Evolutionary conservation across 2,329 filamentous ascomycete species (phyloP).

Genomic region (Penicillium polonicum): DNA sequence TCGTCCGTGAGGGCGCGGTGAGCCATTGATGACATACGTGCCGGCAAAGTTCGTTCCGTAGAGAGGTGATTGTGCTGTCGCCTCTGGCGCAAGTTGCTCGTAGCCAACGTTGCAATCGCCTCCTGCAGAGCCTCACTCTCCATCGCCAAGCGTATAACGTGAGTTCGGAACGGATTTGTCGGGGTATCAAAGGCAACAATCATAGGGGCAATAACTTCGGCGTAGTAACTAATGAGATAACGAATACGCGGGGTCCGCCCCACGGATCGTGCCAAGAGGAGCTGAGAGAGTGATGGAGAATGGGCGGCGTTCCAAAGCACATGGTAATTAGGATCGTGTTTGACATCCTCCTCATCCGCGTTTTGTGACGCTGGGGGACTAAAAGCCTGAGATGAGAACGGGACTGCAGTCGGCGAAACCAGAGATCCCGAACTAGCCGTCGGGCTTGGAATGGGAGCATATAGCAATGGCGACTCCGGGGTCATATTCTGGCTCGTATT

Average conservation of each 20-base stretch:
- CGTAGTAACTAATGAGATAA: conserved; percentile 90
- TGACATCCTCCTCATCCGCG: conserved; percentile 23
- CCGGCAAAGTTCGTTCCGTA: conserved; percentile 53
- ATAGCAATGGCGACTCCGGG: conserved; percentile 17
- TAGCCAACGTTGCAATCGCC: conserved; percentile 83
- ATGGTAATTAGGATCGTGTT: conserved; percentile 11
- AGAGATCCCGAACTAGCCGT: conserved; percentile 12
- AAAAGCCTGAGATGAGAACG: conserved; percentile 7
- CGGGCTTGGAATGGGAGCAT: conserved; percentile 16
- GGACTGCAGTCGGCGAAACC: conserved; percentile 15
- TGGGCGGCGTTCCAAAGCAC: conserved; percentile 23
- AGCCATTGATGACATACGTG: conserved; percentile 49
- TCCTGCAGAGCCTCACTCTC: conserved; percentile 83
- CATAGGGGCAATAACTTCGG: conserved; percentile 85
- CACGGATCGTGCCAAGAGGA: conserved; percentile 49
- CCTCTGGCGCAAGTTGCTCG: conserved; percentile 87
- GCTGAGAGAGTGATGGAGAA: conserved; percentile 36
- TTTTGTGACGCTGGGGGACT: conserved; percentile 14
- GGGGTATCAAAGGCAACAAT: conserved; percentile 89
- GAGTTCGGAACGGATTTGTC: conserved; percentile 79
- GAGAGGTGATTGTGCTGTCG: conserved; percentile 55
- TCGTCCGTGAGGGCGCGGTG: conserved; percentile 44
- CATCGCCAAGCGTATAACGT: conserved; percentile 75
- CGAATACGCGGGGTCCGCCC: conserved; percentile 73
- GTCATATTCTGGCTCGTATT: conserved; percentile 14